A percentile compares a stretch with the other conserved stretches of the same genome.
Evolutionary conservation across 1,284 basidiomycete species (phyloP).

Genomic region (Ceratobasidium sp.): DNA sequence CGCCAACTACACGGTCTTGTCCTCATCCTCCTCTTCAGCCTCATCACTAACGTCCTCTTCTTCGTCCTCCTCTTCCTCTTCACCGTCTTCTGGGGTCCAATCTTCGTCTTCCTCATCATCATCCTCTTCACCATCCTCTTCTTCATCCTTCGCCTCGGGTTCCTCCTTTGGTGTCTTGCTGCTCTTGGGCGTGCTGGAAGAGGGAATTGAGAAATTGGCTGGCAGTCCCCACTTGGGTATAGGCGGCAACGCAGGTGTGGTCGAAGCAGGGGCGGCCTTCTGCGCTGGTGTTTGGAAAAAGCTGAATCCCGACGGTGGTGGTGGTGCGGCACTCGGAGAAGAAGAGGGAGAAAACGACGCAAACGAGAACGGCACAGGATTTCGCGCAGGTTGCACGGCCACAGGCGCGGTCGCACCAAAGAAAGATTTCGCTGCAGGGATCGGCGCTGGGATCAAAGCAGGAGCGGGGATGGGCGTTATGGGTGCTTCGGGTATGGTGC

Average conservation of each 20-base stretch:
- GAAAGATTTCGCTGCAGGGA: constrained; percentile 29
- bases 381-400: neutral
- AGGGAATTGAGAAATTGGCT: no score
- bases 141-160: neutral
- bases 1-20: constrained; percentile 14
- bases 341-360: neutral
- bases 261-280: neutral
- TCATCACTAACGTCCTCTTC: constrained; percentile 36
- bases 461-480: neutral
- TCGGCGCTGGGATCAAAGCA: neutral
- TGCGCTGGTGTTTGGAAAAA: constrained; percentile 36
- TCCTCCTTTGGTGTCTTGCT: neutral
- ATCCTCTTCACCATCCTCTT: constrained; percentile 13
- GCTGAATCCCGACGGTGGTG: constrained; percentile 10
- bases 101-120: constrained; percentile 33
- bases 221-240: constrained; percentile 22
- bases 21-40: constrained; percentile 41
- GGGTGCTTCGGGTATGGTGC: neutral
- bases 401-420: constrained; percentile 1
- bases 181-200: neutral
- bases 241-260: constrained; percentile 14
- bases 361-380: constrained; percentile 9
- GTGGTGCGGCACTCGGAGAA: neutral
- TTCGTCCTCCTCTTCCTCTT: constrained; percentile 26
- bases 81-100: constrained; percentile 27